Conservation (phyloP, 2,329 filamentous ascomycete species). For the Hypoxylon rubiginosum region DNA sequence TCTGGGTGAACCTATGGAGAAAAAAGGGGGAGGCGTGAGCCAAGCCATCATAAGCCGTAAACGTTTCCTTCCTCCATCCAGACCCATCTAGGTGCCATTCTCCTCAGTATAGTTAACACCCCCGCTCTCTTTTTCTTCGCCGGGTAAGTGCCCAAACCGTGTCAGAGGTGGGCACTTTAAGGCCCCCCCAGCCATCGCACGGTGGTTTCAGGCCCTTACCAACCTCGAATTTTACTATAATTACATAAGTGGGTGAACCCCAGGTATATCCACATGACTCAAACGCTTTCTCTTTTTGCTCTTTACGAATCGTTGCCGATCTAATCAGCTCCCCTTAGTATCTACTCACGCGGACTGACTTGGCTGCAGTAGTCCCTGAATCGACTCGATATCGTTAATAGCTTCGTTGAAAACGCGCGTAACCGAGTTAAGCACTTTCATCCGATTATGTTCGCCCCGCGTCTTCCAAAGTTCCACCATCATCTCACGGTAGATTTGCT, state of each 20-base stretch:
- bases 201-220: background rate
- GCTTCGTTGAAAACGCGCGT: conserved; percentile 80
- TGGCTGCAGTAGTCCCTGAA: conserved; percentile 60
- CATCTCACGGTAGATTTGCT: conserved; percentile 89
- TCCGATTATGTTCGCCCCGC: conserved; percentile 86
- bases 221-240: conserved; percentile 29
- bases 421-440: conserved; percentile 75
- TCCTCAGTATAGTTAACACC: background rate
- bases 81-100: conserved; percentile 8
- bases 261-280: conserved; percentile 8
- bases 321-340: background rate
- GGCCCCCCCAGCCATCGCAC: conserved; percentile 10
- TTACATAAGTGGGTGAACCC: conserved; percentile 17
- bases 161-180: conserved; percentile 3
- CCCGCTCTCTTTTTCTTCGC: background rate
- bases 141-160: background rate
- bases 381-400: conserved; percentile 74
- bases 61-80: conserved; percentile 22
- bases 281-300: background rate
- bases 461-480: conserved; percentile 92
- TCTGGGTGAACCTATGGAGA: conserved; percentile 22
- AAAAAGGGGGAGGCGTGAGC: conserved; percentile 26
- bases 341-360: conserved; percentile 55
- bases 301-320: background rate
- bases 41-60: conserved; percentile 25